Evolutionary conservation across 2,329 filamentous ascomycete species (phyloP).

Genomic region (Fusarium penzigii): DNA sequence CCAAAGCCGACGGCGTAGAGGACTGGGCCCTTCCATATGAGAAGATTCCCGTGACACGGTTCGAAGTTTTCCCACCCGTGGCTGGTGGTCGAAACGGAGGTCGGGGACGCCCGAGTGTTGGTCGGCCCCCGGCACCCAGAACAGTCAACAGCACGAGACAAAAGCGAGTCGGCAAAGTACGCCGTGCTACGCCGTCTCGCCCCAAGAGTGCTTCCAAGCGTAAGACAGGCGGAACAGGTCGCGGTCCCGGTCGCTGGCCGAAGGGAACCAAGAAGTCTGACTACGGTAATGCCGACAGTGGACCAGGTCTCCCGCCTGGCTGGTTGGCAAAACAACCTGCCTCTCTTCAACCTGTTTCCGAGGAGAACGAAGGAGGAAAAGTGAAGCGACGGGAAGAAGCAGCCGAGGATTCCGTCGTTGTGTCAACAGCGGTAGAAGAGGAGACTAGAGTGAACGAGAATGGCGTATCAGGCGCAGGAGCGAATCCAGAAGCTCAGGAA

Average conservation of each 20-base stretch:
- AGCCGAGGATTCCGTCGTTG: conserved; percentile 37
- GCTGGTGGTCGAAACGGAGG: conserved; percentile 49
- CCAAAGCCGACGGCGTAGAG: conserved; percentile 27
- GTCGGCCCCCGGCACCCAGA: conserved; percentile 40
- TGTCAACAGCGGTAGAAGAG: conserved; percentile 24
- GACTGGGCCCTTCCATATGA: conserved; percentile 52
- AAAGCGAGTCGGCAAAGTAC: conserved; percentile 37
- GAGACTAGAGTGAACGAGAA: conserved; percentile 20
- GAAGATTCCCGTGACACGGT: conserved; percentile 68
- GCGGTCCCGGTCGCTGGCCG: conserved; percentile 66
- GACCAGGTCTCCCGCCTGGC: conserved; percentile 61
- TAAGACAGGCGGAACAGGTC: conserved; percentile 63
- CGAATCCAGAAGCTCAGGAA: conserved; percentile 11
- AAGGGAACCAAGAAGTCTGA: conserved; percentile 70
- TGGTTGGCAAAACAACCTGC: conserved; percentile 44
- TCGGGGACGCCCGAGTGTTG: conserved; percentile 44
- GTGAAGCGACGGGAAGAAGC: conserved; percentile 19
- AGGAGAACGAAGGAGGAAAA: conserved; percentile 16
- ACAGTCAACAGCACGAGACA: conserved; percentile 40
- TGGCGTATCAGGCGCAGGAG: conserved; percentile 15
- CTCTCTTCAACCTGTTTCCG: conserved; percentile 10
- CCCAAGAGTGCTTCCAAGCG: conserved; percentile 40
- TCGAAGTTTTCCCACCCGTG: conserved; percentile 75
- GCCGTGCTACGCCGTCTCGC: conserved; percentile 36
- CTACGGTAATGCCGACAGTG: conserved; percentile 66